Conservation (phyloP, 2,329 filamentous ascomycete genomes). For the Blastomyces parvus region DNA sequence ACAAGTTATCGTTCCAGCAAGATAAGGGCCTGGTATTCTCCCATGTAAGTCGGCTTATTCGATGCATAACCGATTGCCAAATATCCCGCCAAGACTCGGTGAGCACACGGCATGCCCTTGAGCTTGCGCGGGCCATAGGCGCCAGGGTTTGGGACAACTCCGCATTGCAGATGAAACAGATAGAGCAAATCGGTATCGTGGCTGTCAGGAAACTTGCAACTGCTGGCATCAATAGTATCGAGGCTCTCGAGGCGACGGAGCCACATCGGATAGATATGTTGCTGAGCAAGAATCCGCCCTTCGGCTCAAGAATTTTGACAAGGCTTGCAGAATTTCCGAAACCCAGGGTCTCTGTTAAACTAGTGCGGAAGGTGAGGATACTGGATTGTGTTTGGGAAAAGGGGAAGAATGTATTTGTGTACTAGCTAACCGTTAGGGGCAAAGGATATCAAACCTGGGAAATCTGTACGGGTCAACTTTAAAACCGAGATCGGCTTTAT, state of each 20-base stretch:
- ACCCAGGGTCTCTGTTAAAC: conserved; percentile 46
- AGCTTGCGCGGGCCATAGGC: conserved; percentile 65
- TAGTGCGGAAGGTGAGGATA: conserved; percentile 38
- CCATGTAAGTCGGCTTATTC: conserved; percentile 58
- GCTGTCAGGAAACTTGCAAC: conserved; percentile 64
- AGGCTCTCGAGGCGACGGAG: conserved; percentile 58
- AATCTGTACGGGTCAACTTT: conserved; percentile 50
- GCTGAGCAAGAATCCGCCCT: conserved; percentile 71
- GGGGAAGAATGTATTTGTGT: conserved; percentile 11
- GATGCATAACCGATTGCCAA: conserved; percentile 69
- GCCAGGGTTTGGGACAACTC: conserved; percentile 75
- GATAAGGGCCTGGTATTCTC: conserved; percentile 59
- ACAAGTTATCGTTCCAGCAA: conserved; percentile 47
- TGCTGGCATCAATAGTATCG: conserved; percentile 61
- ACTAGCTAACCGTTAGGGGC: background rate
- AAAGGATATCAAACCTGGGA: conserved; percentile 29
- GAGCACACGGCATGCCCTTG: conserved; percentile 59
- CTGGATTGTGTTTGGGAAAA: conserved; percentile 37
- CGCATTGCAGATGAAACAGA: conserved; percentile 69
- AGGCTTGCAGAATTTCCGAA: conserved; percentile 63
- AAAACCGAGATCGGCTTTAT: conserved; percentile 60
- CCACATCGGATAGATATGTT: conserved; percentile 65
- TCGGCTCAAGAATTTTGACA: conserved; percentile 60
- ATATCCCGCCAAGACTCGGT: conserved; percentile 54
- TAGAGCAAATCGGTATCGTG: conserved; percentile 66